Evolutionary conservation across 192 early-diverging fungal genomes (phyloP), one percentile per base, ranked within the genome.

Genomic region (Funneliformis mosseae): DNA sequence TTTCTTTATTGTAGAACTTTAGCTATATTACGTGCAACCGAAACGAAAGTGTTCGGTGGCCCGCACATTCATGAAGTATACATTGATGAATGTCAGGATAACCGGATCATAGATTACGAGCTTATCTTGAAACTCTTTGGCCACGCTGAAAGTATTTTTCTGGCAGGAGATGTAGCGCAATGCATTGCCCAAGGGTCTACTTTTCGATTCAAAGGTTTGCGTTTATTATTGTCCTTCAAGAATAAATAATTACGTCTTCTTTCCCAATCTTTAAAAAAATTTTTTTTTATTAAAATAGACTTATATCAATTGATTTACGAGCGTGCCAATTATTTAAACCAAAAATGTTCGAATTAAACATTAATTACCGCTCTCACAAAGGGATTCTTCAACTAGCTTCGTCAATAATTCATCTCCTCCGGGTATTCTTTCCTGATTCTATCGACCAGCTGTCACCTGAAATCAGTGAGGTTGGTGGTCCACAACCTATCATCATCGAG

Each of bases 1-100:
- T 75, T 60, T 60, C 4, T 18, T 41, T 33, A 3, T 39, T 61
- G 3, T 76, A 76, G 75, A 23, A 76, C 75, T 9, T 6, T 33
- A 10, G 55, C 75, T 41, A 62, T 76, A 12, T 76, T 76, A n/a
- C 75, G 75, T 76, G 39, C 33, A 23, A 33, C 28, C n/a, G 62
- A 62, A 63, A 42, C 4, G 39, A 43, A 41, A 38, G 10, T 39
- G 63, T 60, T 76, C 42, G 55, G 12, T 43, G 59, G 60, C 4
- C 28, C 28, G 1, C 60, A 76, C 23, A 76, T 76, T 62, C 60
- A 76, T 62, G 55, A 76, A 76, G 28, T 76, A 0, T 76, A 76
- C 43, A 76, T 76, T 41, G 75, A 76, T 76, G 74, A 76, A 74
- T n/a, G n/a, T n/a, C n/a, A n/a, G n/a, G n/a, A n/a, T n/a, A n/a